These are phyloP conservation scores for Aspergillus proliferans DNA, from an alignment of 2,329 filamentous ascomycete species.

Conservation along the genomic window DNA sequence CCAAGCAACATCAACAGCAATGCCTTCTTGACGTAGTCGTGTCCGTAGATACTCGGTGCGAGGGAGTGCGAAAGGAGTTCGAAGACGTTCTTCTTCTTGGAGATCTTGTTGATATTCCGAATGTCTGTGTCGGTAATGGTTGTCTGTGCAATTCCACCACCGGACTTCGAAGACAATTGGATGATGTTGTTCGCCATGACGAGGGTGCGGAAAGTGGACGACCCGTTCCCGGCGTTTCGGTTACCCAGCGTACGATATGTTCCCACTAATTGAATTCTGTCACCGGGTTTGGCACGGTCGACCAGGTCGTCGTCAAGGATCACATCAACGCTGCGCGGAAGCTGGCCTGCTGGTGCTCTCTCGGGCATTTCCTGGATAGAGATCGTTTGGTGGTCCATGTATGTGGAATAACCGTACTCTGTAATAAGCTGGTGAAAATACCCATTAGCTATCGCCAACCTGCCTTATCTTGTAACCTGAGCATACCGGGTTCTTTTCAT, in stretches of 20 bases:
- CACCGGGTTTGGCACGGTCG: slow-evolving; percentile 88
- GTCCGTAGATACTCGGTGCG: slow-evolving; percentile 92
- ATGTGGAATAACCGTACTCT: slow-evolving; percentile 93
- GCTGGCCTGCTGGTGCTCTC: slow-evolving; percentile 85
- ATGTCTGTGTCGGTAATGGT: slow-evolving; percentile 95
- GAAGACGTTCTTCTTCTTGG: slow-evolving; percentile 91
- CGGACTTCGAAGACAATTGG: slow-evolving; percentile 89
- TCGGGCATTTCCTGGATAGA: slow-evolving; percentile 99
- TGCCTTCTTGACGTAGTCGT: slow-evolving; percentile 96
- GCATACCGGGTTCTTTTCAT: slow-evolving; percentile 72
- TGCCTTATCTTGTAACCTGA: slow-evolving; percentile 1
- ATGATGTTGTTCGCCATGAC: slow-evolving; percentile 94
- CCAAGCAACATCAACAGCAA: slow-evolving; percentile 91
- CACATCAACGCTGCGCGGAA: slow-evolving; percentile 91
- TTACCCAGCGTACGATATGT: slow-evolving; percentile 93
- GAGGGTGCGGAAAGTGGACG: slow-evolving; percentile 88
- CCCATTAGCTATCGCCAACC: not conserved
- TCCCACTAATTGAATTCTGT: slow-evolving; percentile 93
- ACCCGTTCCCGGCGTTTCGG: slow-evolving; percentile 82
- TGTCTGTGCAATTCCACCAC: slow-evolving; percentile 84
- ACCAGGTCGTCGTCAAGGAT: slow-evolving; percentile 96
- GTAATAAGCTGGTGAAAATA: slow-evolving; percentile 59
- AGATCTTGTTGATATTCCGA: slow-evolving; percentile 95
- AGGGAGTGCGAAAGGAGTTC: slow-evolving; percentile 89
- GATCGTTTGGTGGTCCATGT: slow-evolving; percentile 93